Base-by-base conservation (phyloP, 768 basidiomycete species). In the Boletus speciosus region DNA sequence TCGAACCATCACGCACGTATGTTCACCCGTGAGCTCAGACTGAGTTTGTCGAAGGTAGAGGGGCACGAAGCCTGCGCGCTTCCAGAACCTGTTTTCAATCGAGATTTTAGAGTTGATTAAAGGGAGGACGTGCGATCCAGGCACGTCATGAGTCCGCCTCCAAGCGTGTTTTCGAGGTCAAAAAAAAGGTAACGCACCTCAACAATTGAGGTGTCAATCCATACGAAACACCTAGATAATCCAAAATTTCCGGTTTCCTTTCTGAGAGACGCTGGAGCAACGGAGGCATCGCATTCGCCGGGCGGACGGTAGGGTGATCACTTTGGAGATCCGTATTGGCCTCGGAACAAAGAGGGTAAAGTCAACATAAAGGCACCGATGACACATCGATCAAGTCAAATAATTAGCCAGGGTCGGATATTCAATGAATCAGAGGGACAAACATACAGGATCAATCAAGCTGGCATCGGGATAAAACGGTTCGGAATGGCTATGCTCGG, bases 171-270 rank as follows among this genome's bases (percentile, higher is more conserved):
- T 25, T 29, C 4, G 3, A 36, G 6, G 10, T 21, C 10, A 34
- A 50, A 27, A 19, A 54, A 54, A 51, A 53, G 27, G 38, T 31
- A 5, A 60, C 74, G 14, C 46, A 86, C 86, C 88, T 77, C 38
- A 98, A 79, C 1, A 98, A 77, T 58, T 82, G 86, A 6, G 90
- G 81, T 0, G 95, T 98, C 47, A 99, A 75, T 6, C 97, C 97
- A 67, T 96, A 99, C 14, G 93, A 96, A 3, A 98, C 96, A 42
- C 97, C 96, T 6, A 99, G 77, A 65, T 96, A 99, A 71, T 98
- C 96, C 23, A 99, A 77, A 31, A 73, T 77, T 66, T 98, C 94
- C 0, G 96, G 96, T 69, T 87, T 90, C 32, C 89, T 81, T 66
- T 98, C 95, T 1, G 90, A 84, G 5, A 98, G 78, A 4, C 93